Evolutionary conservation across 768 basidiomycete species (phyloP), one percentile per base, ranked within the genome.

Genomic region (Psilocybe cubensis): DNA sequence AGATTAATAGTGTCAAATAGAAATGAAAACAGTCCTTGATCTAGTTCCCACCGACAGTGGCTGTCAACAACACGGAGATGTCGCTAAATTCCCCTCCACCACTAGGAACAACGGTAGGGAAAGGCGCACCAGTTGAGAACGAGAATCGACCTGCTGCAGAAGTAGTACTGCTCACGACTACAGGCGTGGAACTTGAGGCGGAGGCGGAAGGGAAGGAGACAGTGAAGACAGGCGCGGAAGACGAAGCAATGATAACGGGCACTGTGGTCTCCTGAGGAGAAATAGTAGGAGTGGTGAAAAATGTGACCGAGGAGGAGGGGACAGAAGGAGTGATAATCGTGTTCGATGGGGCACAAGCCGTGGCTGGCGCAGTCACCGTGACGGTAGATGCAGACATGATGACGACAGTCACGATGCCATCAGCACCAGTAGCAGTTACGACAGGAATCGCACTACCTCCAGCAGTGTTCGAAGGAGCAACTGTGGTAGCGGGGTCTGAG

Each of bases 331-430:
- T 31, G 18, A 21, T 18, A 29, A 49, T 21, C 4, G 47, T 20
- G 47, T 29, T 29, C 10, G 47, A 28, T 7, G 18, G n/a, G 25
- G 51, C 11, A 25, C 52, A 53, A 18, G 17, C 40, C 1, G 52
- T 42, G 10, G 51, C 51, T 3, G 52, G 6, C 9, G 24, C 35
- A 3, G 35, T 52, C 2, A 48, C 54, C 3, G 54, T 55, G 20
- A 55, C 33, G 12, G 33, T 43, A 29, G 46, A 45, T 2, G 45
- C 28, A n/a, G 54, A 47, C n/a, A 51, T 11, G 33, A 58, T 27
- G 18, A 38, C 18, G 20, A 57, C 41, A 5, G 47, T 43, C 24
- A 44, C 23, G 25, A 51, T 20, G 20, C 42, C 52, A 18, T 53
- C 41, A 17, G 52, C 28, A n/a, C 52, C 52, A 21, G 27, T 53